A percentile compares a stretch with the other conserved stretches of the same genome.
These are phyloP conservation scores for Ogataea glucozyma DNA, from an alignment of 805 yeast genomes.

Conservation along the genomic window DNA sequence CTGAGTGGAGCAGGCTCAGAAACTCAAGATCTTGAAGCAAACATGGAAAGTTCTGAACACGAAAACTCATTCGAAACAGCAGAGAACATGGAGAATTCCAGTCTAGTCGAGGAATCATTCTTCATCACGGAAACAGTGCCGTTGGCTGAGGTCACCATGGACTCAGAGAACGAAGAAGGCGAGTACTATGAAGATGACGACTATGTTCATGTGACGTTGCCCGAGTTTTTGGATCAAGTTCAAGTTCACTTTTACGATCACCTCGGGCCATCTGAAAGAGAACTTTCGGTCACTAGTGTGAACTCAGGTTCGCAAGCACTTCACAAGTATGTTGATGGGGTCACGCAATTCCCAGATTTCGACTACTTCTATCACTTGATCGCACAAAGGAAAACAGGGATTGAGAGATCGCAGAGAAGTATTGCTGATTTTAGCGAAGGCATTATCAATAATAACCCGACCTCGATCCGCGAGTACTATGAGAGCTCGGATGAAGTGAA, in stretches of 20 bases:
- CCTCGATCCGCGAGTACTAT: slow-evolving; percentile 34
- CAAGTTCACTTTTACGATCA: slow-evolving; percentile 34
- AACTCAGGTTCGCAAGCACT: slow-evolving; percentile 22
- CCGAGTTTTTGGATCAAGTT: slow-evolving; percentile 31
- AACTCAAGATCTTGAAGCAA: too few relatives aligned
- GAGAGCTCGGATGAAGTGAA: slow-evolving; percentile 28
- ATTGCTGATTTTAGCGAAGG: slow-evolving; percentile 31
- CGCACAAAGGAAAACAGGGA: slow-evolving; percentile 31
- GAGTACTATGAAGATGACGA: slow-evolving; percentile 30
- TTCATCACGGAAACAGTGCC: slow-evolving; percentile 33
- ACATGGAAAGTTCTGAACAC: too few relatives aligned
- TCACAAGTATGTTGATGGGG: slow-evolving; percentile 32
- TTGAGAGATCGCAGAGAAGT: slow-evolving; percentile 28
- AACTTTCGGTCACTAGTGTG: slow-evolving; percentile 15
- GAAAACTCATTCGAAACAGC: neutral
- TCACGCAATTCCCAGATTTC: slow-evolving; percentile 31
- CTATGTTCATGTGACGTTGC: slow-evolving; percentile 30
- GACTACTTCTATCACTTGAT: slow-evolving; percentile 33
- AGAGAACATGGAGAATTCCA: slow-evolving; percentile 11
- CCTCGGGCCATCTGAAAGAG: slow-evolving; percentile 34
- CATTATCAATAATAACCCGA: slow-evolving; percentile 34
- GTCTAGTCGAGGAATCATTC: slow-evolving; percentile 22
- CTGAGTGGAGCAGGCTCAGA: neutral
- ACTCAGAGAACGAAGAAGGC: slow-evolving; percentile 21
- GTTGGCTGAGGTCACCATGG: slow-evolving; percentile 32